A percentile compares a stretch with the other conserved stretches of the same genome.
phyloP scores from a whole-genome alignment of 2,329 filamentous ascomycete species.

The Ophiostoma ulmi region DNA sequence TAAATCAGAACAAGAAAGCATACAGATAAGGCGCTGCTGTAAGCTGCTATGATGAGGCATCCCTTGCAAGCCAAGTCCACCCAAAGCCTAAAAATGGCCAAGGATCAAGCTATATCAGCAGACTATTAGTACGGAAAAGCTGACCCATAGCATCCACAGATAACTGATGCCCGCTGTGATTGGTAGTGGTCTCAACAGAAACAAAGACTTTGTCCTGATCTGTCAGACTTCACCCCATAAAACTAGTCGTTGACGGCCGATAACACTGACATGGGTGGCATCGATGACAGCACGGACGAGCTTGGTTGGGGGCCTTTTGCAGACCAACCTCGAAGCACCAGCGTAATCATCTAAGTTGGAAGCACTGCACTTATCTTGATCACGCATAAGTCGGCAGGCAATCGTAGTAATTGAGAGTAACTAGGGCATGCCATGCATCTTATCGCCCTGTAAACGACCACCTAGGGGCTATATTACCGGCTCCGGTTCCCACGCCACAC shows the following conservation, averaged over 20 bases:
- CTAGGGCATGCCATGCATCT: neutral
- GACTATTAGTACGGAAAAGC: constrained; percentile 12
- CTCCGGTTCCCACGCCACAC: constrained; percentile 12
- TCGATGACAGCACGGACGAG: neutral
- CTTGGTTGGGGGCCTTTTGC: neutral
- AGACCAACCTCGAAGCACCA: neutral
- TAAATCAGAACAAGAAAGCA: neutral
- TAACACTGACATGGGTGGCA: neutral
- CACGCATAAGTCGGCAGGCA: neutral
- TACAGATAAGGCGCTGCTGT: neutral
- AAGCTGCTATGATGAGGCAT: constrained; percentile 4
- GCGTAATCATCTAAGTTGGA: constrained; percentile 4
- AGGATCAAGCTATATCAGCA: constrained; percentile 4
- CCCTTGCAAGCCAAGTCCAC: neutral
- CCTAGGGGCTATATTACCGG: constrained; percentile 6
- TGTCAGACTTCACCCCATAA: constrained; percentile 13
- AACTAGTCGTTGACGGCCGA: constrained; percentile 10
- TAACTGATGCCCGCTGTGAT: constrained; percentile 9
- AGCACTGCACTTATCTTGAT: constrained; percentile 3
- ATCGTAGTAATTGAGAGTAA: neutral
- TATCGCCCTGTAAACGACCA: neutral
- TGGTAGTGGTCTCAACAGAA: neutral
- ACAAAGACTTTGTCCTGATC: constrained; percentile 9
- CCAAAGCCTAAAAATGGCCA: constrained; percentile 13
- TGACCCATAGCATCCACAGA: constrained; percentile 12